phyloP scores from a whole-genome alignment of 805 yeast genomes.

The Nakazawaea sp. region DNA sequence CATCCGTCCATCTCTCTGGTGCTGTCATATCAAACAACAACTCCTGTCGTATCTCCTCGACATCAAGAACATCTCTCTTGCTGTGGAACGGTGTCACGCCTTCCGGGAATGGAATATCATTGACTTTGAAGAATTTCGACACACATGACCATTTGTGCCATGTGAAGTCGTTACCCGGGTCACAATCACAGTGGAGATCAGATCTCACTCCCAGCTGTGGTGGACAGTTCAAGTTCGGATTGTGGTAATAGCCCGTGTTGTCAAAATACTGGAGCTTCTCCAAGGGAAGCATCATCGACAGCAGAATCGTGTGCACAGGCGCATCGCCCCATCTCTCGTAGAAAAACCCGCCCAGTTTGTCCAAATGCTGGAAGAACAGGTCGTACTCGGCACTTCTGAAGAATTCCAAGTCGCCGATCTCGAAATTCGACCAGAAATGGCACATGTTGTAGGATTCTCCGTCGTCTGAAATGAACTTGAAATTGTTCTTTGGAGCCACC shows the following conservation, averaged over 20 bases:
- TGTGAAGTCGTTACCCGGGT: conserved; percentile 39
- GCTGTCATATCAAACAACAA: background rate
- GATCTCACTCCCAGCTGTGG: conserved; percentile 34
- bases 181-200: conserved; percentile 45
- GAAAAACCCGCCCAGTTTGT: conserved; percentile 59
- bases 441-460: conserved; percentile 44
- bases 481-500: conserved; percentile 29
- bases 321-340: conserved; percentile 82
- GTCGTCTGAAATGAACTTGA: conserved; percentile 34
- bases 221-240: conserved; percentile 55
- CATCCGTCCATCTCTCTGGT: conserved; percentile 1
- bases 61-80: conserved; percentile 3
- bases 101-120: conserved; percentile 14
- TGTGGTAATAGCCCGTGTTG: conserved; percentile 51
- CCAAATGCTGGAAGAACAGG: conserved; percentile 49
- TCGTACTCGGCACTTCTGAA: conserved; percentile 50
- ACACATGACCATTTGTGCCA: conserved; percentile 48
- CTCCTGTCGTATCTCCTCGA: background rate
- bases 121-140: conserved; percentile 30
- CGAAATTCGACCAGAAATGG: conserved; percentile 65
- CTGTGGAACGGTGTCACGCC: conserved; percentile 12
- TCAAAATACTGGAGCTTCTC: conserved; percentile 52
- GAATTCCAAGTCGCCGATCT: conserved; percentile 52
- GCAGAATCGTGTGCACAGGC: conserved; percentile 65
- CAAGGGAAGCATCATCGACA: conserved; percentile 42